phyloP scores from a whole-genome alignment of 306 rosid genomes.

The Pterocarpus macrocarpus region DNA sequence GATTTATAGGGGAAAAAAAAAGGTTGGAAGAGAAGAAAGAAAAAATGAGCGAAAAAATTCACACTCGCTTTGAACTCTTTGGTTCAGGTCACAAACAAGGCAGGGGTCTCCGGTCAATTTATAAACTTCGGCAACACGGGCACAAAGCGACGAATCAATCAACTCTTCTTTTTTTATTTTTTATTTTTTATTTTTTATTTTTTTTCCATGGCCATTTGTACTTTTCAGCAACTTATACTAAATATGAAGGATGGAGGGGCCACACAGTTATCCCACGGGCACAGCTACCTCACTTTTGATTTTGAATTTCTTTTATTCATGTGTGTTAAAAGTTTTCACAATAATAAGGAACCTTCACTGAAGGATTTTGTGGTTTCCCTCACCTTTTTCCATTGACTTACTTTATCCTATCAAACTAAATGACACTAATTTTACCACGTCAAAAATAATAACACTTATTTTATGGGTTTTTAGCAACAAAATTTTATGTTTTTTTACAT shows the following conservation, averaged over 20 bases:
- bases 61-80: constrained; percentile 52
- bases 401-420: constrained; percentile 10
- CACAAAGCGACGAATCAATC: constrained; percentile 62
- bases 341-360: not conserved
- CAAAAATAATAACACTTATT: no score
- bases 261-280: constrained; percentile 40
- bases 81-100: constrained; percentile 46
- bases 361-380: not conserved
- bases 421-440: not conserved
- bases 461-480: no score
- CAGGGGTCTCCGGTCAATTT: constrained; percentile 59
- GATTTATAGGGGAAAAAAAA: constrained; percentile 41
- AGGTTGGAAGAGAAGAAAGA: constrained; percentile 9
- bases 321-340: not conserved
- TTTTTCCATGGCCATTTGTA: constrained; percentile 43
- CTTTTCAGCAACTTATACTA: constrained; percentile 59
- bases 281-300: constrained; percentile 17
- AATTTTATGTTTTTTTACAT: no score
- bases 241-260: constrained; percentile 41
- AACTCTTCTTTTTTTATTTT: not conserved
- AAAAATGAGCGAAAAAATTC: not conserved
- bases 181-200: not conserved
- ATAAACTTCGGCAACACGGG: constrained; percentile 52
- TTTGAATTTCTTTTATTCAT: not conserved
- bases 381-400: constrained; percentile 13